phyloP scores from a whole-genome alignment of 2,329 filamentous ascomycete species.

The Alternaria solani region DNA sequence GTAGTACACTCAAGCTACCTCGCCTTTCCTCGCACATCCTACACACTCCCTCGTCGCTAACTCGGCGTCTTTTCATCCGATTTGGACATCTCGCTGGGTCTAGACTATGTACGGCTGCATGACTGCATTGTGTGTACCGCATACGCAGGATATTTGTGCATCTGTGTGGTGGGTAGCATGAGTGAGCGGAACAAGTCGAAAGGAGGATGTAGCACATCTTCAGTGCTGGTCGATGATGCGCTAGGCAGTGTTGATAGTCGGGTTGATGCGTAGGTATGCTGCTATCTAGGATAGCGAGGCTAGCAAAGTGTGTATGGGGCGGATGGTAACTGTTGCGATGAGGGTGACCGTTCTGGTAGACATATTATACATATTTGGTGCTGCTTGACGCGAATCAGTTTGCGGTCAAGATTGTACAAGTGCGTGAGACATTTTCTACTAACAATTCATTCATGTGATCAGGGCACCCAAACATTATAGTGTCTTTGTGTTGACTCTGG shows the following conservation, averaged over 20 bases:
- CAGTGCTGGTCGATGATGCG: background rate
- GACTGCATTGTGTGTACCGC: constrained; percentile 32
- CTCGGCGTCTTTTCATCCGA: constrained; percentile 29
- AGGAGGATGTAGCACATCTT: constrained; percentile 40
- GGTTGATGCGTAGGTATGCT: background rate
- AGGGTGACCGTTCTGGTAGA: too few species aligned
- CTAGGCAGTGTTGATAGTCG: background rate
- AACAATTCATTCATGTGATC: background rate
- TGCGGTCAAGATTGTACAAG: background rate
- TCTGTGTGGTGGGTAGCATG: background rate
- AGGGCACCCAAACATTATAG: background rate
- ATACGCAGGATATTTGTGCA: constrained; percentile 26
- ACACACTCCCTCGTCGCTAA: constrained; percentile 12
- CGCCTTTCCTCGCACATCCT: constrained; percentile 19
- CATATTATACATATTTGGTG: constrained; percentile 1
- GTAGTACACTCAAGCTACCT: constrained; percentile 29
- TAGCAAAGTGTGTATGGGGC: background rate
- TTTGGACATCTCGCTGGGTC: constrained; percentile 33
- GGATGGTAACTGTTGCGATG: background rate
- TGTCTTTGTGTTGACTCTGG: background rate
- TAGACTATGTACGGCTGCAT: constrained; percentile 29
- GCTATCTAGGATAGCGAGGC: background rate
- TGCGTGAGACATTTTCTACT: background rate
- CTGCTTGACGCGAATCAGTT: constrained; percentile 1
- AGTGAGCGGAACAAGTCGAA: constrained; percentile 22